phyloP scores from a whole-genome alignment of 2,329 filamentous ascomycete species.

The Colletotrichum tabaci region DNA sequence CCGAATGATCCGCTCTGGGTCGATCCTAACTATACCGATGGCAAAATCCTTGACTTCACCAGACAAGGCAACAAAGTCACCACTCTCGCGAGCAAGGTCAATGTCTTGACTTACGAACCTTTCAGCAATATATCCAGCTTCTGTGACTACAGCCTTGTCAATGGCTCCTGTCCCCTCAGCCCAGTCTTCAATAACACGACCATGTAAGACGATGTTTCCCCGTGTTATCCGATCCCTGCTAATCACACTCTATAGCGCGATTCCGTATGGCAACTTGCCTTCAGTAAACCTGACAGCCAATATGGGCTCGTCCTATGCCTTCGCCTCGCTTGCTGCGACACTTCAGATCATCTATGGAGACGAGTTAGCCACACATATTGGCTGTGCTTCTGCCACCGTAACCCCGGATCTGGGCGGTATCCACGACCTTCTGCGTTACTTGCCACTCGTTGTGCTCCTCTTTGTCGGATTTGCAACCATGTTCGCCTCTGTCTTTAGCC shows the following conservation, averaged over 20 bases:
- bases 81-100: slow-evolving; percentile 80
- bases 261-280: slow-evolving; percentile 67
- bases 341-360: slow-evolving; percentile 85
- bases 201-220: slow-evolving; percentile 52
- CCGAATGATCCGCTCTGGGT: slow-evolving; percentile 73
- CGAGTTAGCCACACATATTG: slow-evolving; percentile 72
- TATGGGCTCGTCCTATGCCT: slow-evolving; percentile 87
- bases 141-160: slow-evolving; percentile 73
- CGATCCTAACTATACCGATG: slow-evolving; percentile 71
- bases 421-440: slow-evolving; percentile 78
- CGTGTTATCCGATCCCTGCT: slow-evolving; percentile 7
- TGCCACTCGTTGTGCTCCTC: slow-evolving; percentile 84
- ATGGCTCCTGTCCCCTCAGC: slow-evolving; percentile 79
- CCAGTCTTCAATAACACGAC: slow-evolving; percentile 74
- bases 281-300: slow-evolving; percentile 82
- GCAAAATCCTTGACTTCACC: slow-evolving; percentile 83
- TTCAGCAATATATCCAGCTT: slow-evolving; percentile 73
- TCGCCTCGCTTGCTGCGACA: slow-evolving; percentile 83
- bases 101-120: slow-evolving; percentile 84
- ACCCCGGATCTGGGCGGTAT: slow-evolving; percentile 86
- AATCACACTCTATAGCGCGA: slow-evolving; percentile 4
- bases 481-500: slow-evolving; percentile 88
- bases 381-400: slow-evolving; percentile 85
- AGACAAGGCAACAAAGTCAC: slow-evolving; percentile 71
- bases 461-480: slow-evolving; percentile 87